Evolutionary conservation across 371 early-diverging fungal species (phyloP).

Genomic region (Apophysomyces sp.): DNA sequence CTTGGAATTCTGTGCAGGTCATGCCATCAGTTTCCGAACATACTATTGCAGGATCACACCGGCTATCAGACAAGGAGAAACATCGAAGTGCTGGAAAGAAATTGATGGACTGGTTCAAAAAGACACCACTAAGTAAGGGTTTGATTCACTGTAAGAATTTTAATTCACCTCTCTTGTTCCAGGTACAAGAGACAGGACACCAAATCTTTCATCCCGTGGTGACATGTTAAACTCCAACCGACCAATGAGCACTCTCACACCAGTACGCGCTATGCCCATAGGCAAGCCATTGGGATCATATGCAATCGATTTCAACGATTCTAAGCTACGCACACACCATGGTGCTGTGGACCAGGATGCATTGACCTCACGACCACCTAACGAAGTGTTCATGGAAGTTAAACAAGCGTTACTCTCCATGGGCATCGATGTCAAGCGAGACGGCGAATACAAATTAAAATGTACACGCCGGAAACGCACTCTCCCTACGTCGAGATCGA

Average conservation of each 20-base stretch:
- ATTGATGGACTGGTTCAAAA: constrained; percentile 72
- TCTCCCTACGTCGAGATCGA: neutral
- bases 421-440: constrained; percentile 73
- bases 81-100: constrained; percentile 60
- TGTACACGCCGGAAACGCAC: constrained; percentile 62
- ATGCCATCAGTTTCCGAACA: constrained; percentile 39
- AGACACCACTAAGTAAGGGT: constrained; percentile 59
- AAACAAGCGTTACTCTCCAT: constrained; percentile 63
- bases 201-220: constrained; percentile 6
- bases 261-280: constrained; percentile 1
- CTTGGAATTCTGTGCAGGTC: neutral
- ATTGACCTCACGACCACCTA: constrained; percentile 69
- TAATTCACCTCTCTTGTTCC: neutral
- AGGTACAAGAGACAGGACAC: constrained; percentile 1
- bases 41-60: constrained; percentile 5
- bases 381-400: constrained; percentile 68
- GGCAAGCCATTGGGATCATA: constrained; percentile 17
- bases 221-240: neutral
- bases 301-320: constrained; percentile 31
- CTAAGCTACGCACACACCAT: constrained; percentile 71
- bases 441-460: constrained; percentile 72
- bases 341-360: constrained; percentile 81
- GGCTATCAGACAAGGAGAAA: constrained; percentile 22
- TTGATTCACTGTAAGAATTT: neutral
- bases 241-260: constrained; percentile 3